Evolutionary conservation across 805 yeast genomes (phyloP), one percentile per base, ranked within the genome.

Genomic region (Wickerhamiella domercqiae): DNA sequence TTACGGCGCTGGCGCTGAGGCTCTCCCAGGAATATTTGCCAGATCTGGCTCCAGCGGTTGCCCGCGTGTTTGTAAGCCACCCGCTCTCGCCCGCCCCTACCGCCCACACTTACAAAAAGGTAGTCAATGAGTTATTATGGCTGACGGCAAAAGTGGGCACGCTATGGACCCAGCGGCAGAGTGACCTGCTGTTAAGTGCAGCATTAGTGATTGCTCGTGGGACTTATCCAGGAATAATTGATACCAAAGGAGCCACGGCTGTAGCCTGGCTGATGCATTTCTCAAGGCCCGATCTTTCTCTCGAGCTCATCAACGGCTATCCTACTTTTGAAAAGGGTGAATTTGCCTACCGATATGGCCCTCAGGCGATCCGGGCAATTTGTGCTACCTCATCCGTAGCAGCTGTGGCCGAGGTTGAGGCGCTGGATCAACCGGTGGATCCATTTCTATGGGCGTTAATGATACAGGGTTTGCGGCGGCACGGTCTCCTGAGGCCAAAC

Each of bases 81-180:
- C n/a, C n/a, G n/a, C n/a, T n/a, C n/a, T n/a, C n/a, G n/a, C n/a
- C n/a, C n/a, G 39, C 42, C 14, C 35, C 35, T 5, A 30, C 28
- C 4, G 36, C 21, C 4, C 16, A 32, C 14, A 34, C 32, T 21
- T 33, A 33, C 1, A 26, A 42, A 2, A 35, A 32, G 4, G 40
- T 38, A 2, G 34, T 38, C 39, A 55, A 54, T 36, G 55, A 54
- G 34, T 32, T 53, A 13, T 29, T 55, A 21, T 54, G 59, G 59
- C 36, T 38, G n/a, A 21, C 54, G 6, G 43, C 51, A 11, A 38
- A 43, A 18, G 49, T 48, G 30, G 58, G 57, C 13, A 46, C 45
- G n/a, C 24, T 16, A 11, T 48, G 54, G 53, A 35, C 44, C 16
- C 21, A 17, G 3, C 34, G 35, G 2, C 52, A 50, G 14, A 35